Percentiles rank a stretch among this genome's conserved stretches.
phyloP scores from a whole-genome alignment of 106 monocot genomes.

The Dioscorea alata region DNA sequence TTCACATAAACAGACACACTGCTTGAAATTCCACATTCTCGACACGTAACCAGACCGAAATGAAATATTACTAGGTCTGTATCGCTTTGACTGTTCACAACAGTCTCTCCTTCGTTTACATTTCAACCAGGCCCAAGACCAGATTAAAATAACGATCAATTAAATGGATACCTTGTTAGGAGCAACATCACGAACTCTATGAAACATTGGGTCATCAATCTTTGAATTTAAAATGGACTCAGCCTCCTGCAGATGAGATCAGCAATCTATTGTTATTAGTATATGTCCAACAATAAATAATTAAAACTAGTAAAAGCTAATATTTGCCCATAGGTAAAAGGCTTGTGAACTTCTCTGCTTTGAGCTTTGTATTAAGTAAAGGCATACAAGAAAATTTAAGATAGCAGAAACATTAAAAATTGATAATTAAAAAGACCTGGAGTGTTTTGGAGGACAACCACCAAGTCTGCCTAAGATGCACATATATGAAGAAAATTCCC shows the following conservation, averaged over 20 bases:
- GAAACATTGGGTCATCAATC: constrained; percentile 43
- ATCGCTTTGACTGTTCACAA: background rate
- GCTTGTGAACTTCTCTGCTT: background rate
- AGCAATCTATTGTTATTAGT: too few species aligned
- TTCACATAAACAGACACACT: background rate
- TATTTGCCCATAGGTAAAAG: background rate
- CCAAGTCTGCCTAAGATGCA: too few species aligned
- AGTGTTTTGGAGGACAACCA: too few species aligned
- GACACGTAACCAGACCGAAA: background rate
- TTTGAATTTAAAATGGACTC: constrained; percentile 33
- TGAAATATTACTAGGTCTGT: background rate
- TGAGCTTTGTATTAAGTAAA: too few species aligned
- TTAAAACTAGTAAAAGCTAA: background rate
- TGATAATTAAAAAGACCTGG: background rate
- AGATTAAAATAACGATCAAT: background rate
- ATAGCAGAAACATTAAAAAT: background rate
- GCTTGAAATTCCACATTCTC: background rate
- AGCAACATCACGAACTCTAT: constrained; percentile 66
- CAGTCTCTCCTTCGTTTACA: background rate
- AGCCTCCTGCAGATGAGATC: constrained; percentile 35
- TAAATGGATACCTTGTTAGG: constrained; percentile 57
- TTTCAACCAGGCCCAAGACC: background rate
- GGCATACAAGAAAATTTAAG: background rate
- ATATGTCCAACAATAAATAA: too few species aligned
- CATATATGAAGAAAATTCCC: too few species aligned